These are phyloP conservation scores for Fusarium buxicola DNA, from an alignment of 2,329 filamentous ascomycete genomes.

Conservation along the genomic window DNA sequence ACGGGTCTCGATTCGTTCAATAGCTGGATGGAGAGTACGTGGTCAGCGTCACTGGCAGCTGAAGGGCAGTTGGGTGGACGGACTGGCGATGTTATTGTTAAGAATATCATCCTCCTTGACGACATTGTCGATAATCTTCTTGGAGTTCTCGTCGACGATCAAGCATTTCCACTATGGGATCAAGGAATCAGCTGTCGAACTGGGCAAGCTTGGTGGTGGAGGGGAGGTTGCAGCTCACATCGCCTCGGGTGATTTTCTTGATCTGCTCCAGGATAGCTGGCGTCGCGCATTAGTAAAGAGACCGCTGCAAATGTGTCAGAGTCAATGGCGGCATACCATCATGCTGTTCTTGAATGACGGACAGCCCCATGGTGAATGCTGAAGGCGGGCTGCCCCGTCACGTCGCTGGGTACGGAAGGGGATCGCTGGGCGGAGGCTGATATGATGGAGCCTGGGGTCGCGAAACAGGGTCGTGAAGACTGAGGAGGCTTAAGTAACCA, in stretches of 20 bases:
- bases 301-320: background rate
- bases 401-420: constrained; percentile 29
- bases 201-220: background rate
- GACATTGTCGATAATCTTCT: constrained; percentile 89
- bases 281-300: constrained; percentile 33
- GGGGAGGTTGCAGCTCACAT: constrained; percentile 66
- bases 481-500: background rate
- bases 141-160: constrained; percentile 85
- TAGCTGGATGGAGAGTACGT: constrained; percentile 68
- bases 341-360: constrained; percentile 86
- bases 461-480: constrained; percentile 6
- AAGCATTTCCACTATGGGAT: constrained; percentile 89
- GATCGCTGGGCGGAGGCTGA: constrained; percentile 7
- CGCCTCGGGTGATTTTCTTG: constrained; percentile 80
- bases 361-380: constrained; percentile 78
- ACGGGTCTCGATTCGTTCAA: constrained; percentile 91
- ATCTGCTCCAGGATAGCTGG: constrained; percentile 63
- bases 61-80: constrained; percentile 48
- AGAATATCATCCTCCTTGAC: constrained; percentile 97
- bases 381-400: constrained; percentile 45
- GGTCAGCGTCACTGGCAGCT: constrained; percentile 29
- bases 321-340: constrained; percentile 48
- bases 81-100: constrained; percentile 96
- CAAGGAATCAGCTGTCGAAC: constrained; percentile 20
- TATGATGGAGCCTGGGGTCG: constrained; percentile 9